Evolutionary conservation across 2,329 filamentous ascomycete species (phyloP), one percentile per base, ranked within the genome.

Genomic region (Aspergillus ustus): DNA sequence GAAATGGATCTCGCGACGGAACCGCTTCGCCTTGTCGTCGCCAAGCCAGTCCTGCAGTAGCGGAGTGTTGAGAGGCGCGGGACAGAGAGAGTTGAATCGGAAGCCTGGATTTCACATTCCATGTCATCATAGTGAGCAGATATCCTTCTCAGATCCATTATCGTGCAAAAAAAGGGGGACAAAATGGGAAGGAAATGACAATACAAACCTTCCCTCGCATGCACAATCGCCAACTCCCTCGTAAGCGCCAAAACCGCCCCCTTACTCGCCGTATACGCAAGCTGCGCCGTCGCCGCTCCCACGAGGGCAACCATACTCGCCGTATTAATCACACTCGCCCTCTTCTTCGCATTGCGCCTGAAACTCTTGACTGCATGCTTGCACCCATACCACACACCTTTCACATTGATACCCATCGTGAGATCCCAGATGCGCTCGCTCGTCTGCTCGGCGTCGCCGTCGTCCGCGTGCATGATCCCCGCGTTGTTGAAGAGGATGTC

Each of bases 301-400:
- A 96, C 90, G 56, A 96, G 84, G 2, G 92, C 93, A 51, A 97
- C 93, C 52, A 96, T 90, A 51, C 90, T 93, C 28, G 92, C 93
- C 2, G 92, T 96, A 84, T 97, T 97, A 85, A 97, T 93, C 78
- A 97, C 88, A 78, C 89, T 92, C 49, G 82, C 86, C 87, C 97
- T 97, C 59, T 85, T 70, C 87, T 88, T 67, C 93, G 89, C 70
- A 97, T 84, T 49, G 91, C 87, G 54, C 25, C 25, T 25, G 3
- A 25, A 25, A 4, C 25, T 25, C 25, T 94, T 83, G 29, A 97
- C 89, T 7, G 93, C 92, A 77, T 97, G 92, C 84, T 97, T 97
- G 85, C 88, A 90, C 63, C 93, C 93, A 77, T 87, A 97, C 93
- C 93, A 97, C n/a, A 97, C 93, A 49, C 93, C 93, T 86, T 97